phyloP scores from a whole-genome alignment of 768 basidiomycete species.

The Kwoniella pini region DNA sequence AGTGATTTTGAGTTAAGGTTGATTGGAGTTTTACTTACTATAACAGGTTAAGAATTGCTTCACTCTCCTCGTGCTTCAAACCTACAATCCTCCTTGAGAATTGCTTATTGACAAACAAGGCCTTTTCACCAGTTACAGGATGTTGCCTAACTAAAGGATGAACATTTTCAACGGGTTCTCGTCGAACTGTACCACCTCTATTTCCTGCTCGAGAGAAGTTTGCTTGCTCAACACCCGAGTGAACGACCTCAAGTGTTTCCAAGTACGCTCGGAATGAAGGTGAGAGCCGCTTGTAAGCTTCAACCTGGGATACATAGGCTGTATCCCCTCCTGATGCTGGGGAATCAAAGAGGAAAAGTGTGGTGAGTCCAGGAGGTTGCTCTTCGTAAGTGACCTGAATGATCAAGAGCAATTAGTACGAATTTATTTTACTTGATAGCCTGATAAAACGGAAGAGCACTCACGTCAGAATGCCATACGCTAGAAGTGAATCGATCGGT shows the following conservation, averaged over 20 bases:
- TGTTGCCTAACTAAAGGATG: conserved; percentile 76
- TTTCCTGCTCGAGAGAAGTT: conserved; percentile 69
- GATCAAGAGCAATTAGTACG: no score
- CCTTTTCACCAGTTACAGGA: conserved; percentile 84
- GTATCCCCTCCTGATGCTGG: conserved; percentile 63
- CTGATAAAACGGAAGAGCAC: not conserved
- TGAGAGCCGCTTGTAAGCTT: conserved; percentile 70
- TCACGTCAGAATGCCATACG: conserved; percentile 63
- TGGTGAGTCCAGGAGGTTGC: conserved; percentile 81
- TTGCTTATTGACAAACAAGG: conserved; percentile 80
- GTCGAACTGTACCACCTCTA: conserved; percentile 71
- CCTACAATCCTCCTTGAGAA: conserved; percentile 78
- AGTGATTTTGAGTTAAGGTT: not conserved
- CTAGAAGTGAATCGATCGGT: conserved; percentile 63
- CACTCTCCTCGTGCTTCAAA: conserved; percentile 80
- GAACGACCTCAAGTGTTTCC: conserved; percentile 73
- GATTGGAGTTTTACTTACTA: conserved; percentile 21
- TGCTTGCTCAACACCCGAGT: conserved; percentile 81
- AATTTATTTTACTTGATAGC: no score
- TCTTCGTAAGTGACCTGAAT: conserved; percentile 65
- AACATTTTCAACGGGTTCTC: conserved; percentile 78
- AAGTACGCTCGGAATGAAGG: conserved; percentile 75
- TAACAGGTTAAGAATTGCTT: conserved; percentile 57
- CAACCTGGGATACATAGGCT: conserved; percentile 53
- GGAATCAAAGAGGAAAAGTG: conserved; percentile 67